Evolutionary conservation across 2,329 filamentous ascomycete genomes (phyloP).

Genomic region (Trichoderma arundinaceum): DNA sequence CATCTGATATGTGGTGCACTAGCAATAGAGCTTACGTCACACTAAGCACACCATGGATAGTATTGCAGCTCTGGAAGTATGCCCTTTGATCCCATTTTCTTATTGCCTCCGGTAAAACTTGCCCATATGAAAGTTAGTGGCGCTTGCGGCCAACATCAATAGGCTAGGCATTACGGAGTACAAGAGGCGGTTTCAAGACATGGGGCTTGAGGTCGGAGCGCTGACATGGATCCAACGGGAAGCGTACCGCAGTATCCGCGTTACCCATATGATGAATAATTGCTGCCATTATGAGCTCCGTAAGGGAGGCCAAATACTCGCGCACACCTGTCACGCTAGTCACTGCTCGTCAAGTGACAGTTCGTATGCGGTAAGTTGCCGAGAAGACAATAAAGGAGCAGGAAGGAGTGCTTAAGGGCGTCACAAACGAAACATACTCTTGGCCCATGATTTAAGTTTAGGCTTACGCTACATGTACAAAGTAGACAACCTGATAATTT

Average conservation of each 20-base stretch:
- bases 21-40: constrained; percentile 13
- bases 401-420: background rate
- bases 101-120: background rate
- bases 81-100: background rate
- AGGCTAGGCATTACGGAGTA: background rate
- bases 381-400: background rate
- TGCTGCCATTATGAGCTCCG: no score
- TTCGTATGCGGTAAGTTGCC: background rate
- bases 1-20: background rate
- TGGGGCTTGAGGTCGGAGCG: background rate
- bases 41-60: background rate
- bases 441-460: background rate
- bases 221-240: background rate
- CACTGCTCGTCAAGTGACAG: background rate
- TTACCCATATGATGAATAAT: no score
- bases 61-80: background rate
- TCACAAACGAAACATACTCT: background rate
- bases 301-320: no score
- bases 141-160: background rate
- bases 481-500: no score
- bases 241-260: background rate
- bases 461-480: no score
- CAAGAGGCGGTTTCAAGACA: background rate
- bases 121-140: background rate
- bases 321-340: background rate